Conservation (phyloP, 441 rosid species). For the Geranium incanum region DNA sequence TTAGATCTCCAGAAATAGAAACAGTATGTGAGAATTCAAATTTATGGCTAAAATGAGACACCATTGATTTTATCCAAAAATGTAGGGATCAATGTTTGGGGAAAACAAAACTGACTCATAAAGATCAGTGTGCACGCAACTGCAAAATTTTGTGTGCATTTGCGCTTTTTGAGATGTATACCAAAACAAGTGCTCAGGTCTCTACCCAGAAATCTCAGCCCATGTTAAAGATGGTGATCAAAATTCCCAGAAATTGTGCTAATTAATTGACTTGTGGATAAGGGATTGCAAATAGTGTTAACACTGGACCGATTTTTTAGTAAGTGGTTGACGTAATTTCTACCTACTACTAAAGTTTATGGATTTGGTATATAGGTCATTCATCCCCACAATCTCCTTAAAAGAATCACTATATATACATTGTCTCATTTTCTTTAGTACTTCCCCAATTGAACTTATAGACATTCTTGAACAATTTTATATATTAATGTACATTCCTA, state of each 20-base stretch:
- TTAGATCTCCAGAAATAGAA: not conserved
- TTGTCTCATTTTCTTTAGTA: not conserved
- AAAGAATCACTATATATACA: not conserved
- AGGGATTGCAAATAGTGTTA: too few relatives aligned
- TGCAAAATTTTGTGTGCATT: not conserved
- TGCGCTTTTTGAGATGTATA: not conserved
- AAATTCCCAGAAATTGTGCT: not conserved
- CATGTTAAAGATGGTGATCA: not conserved
- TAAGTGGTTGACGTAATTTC: not conserved
- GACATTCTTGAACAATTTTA: not conserved
- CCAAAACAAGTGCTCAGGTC: not conserved
- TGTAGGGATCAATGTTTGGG: not conserved
- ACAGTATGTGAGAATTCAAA: not conserved
- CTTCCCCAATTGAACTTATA: not conserved
- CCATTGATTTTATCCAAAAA: not conserved
- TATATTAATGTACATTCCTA: not conserved
- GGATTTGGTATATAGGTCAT: not conserved
- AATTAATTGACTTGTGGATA: too few relatives aligned
- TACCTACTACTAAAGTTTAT: not conserved
- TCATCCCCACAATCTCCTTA: not conserved
- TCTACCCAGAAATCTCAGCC: not conserved
- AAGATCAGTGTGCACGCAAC: not conserved
- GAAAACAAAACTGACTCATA: not conserved
- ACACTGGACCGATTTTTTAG: not conserved
- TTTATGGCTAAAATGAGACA: not conserved